Conservation (phyloP, 2,329 filamentous ascomycete species). For the Ophiostoma sp. region DNA sequence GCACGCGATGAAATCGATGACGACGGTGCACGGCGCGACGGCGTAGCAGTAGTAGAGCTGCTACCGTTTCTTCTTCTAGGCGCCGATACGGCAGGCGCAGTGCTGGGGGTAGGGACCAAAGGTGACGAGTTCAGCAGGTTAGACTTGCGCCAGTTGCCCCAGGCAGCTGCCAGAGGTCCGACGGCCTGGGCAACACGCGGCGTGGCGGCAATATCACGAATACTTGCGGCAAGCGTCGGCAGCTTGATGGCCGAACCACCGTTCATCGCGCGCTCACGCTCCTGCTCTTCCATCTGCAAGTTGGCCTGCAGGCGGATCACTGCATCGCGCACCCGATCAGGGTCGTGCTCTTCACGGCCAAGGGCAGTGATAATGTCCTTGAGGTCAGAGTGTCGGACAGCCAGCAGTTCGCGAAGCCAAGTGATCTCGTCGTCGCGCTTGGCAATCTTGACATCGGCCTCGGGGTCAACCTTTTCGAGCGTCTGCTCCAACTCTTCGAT, state of each 20-base stretch:
- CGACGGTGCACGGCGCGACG: slow-evolving; percentile 52
- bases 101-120: slow-evolving; percentile 43
- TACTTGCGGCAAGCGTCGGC: slow-evolving; percentile 62
- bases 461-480: slow-evolving; percentile 63
- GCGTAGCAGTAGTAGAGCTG: slow-evolving; percentile 47
- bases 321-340: slow-evolving; percentile 75
- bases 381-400: slow-evolving; percentile 83
- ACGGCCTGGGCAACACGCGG: slow-evolving; percentile 81
- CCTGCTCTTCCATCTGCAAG: slow-evolving; percentile 95
- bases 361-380: slow-evolving; percentile 84
- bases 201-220: slow-evolving; percentile 69
- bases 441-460: slow-evolving; percentile 74
- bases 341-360: slow-evolving; percentile 68
- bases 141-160: slow-evolving; percentile 78
- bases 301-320: slow-evolving; percentile 91
- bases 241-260: slow-evolving; percentile 62
- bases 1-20: slow-evolving; percentile 45
- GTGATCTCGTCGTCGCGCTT: slow-evolving; percentile 91
- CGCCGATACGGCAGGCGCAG: slow-evolving; percentile 13
- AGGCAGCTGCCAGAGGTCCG: slow-evolving; percentile 76
- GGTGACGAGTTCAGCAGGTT: slow-evolving; percentile 44
- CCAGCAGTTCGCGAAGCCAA: slow-evolving; percentile 90
- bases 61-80: slow-evolving; percentile 31
- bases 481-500: slow-evolving; percentile 82
- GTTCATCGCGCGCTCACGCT: slow-evolving; percentile 78